These are phyloP conservation scores for Sphaceloma murrayae DNA, from an alignment of 2,329 filamentous ascomycete species.

Conservation along the genomic window DNA sequence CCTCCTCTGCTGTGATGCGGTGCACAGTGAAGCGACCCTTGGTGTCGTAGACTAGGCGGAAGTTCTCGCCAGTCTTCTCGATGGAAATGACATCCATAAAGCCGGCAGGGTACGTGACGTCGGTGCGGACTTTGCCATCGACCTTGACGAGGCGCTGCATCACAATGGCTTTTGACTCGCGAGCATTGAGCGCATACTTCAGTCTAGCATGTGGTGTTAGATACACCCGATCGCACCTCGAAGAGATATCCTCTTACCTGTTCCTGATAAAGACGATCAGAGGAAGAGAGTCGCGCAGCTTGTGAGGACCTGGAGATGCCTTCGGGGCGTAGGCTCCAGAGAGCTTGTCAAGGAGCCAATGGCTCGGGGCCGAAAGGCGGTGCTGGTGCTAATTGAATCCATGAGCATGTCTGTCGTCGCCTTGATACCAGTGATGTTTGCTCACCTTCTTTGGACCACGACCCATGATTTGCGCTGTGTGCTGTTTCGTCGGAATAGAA, in stretches of 20 bases:
- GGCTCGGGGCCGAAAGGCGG: conserved; percentile 96
- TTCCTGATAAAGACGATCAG: conserved; percentile 95
- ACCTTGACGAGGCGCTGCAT: conserved; percentile 99
- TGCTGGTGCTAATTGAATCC: conserved; percentile 97
- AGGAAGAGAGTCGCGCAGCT: conserved; percentile 97
- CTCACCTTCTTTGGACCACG: conserved; percentile 43
- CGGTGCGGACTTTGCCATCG: conserved; percentile 98
- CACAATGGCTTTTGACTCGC: conserved; percentile 94
- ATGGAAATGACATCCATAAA: conserved; percentile 99
- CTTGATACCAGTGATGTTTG: background rate
- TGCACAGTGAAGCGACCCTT: conserved; percentile 99
- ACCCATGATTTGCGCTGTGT: conserved; percentile 49
- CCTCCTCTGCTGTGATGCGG: conserved; percentile 97
- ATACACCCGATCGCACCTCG: background rate
- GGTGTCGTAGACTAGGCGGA: conserved; percentile 99
- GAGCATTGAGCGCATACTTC: conserved; percentile 99
- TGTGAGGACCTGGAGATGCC: conserved; percentile 84
- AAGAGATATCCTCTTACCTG: conserved; percentile 37
- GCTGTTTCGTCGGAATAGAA: conserved; percentile 16
- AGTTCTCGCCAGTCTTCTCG: conserved; percentile 99
- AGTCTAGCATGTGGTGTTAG: conserved; percentile 54
- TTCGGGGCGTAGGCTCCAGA: conserved; percentile 66
- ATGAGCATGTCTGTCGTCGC: conserved; percentile 32
- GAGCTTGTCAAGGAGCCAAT: conserved; percentile 99
- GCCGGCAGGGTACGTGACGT: conserved; percentile 91